Evolutionary conservation across 2,329 filamentous ascomycete species (phyloP).

Genomic region (Ophiosphaerella herpotricha): DNA sequence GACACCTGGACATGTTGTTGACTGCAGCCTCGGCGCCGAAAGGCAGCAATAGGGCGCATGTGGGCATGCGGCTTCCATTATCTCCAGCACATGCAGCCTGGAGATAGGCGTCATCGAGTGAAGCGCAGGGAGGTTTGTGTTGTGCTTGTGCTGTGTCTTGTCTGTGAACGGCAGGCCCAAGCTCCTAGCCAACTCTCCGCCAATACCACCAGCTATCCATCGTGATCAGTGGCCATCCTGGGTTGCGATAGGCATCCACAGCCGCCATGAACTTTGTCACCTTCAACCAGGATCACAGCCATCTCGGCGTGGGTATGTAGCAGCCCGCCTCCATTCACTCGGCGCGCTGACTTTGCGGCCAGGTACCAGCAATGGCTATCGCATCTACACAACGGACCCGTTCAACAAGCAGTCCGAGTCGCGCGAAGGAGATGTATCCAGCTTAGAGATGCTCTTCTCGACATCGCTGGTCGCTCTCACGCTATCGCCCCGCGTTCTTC

Average conservation of each 20-base stretch:
- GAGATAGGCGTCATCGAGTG: conserved; percentile 10
- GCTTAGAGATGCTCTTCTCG: conserved; percentile 98
- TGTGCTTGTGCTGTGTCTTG: background rate
- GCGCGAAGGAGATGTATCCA: conserved; percentile 91
- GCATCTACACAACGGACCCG: conserved; percentile 94
- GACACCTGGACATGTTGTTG: too few relatives aligned
- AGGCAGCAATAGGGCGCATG: background rate
- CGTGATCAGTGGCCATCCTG: background rate
- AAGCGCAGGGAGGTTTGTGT: conserved; percentile 2
- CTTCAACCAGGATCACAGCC: conserved; percentile 99
- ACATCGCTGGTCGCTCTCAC: conserved; percentile 95
- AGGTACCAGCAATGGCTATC: conserved; percentile 93
- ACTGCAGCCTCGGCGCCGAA: too few relatives aligned
- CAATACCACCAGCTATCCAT: conserved; percentile 7
- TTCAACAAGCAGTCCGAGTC: conserved; percentile 95
- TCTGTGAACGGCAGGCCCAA: conserved; percentile 24
- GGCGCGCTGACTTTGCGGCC: conserved; percentile 13
- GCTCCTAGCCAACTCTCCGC: conserved; percentile 18
- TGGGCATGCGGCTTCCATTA: conserved; percentile 17
- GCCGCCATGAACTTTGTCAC: conserved; percentile 90
- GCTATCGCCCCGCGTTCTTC: conserved; percentile 85
- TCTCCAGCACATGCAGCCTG: conserved; percentile 1
- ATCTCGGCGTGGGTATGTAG: conserved; percentile 84
- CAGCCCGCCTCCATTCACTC: background rate
- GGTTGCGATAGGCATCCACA: conserved; percentile 8